These are phyloP conservation scores for Aspergillus fumigatus DNA, from an alignment of 2,329 filamentous ascomycete genomes.

Conservation along the genomic window DNA sequence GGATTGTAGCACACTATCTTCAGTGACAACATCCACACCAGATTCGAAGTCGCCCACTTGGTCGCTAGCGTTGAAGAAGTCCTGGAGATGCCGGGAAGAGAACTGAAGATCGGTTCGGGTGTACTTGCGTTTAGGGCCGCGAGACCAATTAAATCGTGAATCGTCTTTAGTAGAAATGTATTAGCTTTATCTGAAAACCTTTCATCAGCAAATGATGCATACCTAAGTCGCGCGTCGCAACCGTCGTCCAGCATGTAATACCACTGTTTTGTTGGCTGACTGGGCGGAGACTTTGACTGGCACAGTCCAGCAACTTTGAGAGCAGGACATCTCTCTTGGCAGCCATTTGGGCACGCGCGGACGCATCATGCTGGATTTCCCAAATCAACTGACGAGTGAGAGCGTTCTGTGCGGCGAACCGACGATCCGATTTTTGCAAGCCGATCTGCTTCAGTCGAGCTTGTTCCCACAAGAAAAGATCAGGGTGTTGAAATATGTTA, in stretches of 20 bases:
- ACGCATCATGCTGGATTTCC: constrained; percentile 33
- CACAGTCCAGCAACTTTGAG: constrained; percentile 20
- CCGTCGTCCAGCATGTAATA: constrained; percentile 30
- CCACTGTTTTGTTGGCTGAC: constrained; percentile 24
- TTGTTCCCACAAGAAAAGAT: constrained; percentile 26
- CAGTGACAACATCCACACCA: constrained; percentile 23
- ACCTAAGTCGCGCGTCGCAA: constrained; percentile 28
- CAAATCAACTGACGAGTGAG: constrained; percentile 34
- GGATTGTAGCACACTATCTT: constrained; percentile 23
- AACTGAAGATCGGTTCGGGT: constrained; percentile 30
- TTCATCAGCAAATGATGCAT: constrained; percentile 10
- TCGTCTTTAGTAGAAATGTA: constrained; percentile 15
- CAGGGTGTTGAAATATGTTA: constrained; percentile 13
- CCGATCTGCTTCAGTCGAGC: constrained; percentile 32
- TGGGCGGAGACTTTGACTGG: constrained; percentile 21
- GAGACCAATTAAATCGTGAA: constrained; percentile 26
- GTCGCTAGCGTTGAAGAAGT: constrained; percentile 33
- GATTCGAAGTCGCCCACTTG: constrained; percentile 28
- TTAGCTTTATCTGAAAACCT: constrained; percentile 9
- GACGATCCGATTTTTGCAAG: constrained; percentile 26
- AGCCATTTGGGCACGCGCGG: constrained; percentile 23
- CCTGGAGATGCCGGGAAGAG: constrained; percentile 32
- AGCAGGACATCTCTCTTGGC: constrained; percentile 24
- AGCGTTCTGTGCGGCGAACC: constrained; percentile 31
- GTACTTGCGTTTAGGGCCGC: constrained; percentile 31